Conservation (phyloP, 139 green algal species). For the Chlamydomonas incerta region DNA sequence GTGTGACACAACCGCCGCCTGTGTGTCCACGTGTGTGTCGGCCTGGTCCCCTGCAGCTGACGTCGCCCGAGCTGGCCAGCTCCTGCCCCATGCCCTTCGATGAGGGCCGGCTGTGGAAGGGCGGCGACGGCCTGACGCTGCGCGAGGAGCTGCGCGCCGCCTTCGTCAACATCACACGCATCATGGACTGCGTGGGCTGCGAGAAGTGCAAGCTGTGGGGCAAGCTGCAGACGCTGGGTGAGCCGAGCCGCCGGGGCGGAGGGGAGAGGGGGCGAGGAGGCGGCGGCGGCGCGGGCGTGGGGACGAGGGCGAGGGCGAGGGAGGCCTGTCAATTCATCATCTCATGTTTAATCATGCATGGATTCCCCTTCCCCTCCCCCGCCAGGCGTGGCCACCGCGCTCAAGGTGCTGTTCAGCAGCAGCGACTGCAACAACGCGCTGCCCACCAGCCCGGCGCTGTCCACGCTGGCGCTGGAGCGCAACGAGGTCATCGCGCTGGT, state of each 20-base stretch:
- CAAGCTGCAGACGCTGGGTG: conserved; percentile 97
- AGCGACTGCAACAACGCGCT: conserved; percentile 64
- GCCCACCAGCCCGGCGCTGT: not conserved
- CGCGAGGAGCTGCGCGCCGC: conserved; percentile 74
- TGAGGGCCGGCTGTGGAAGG: conserved; percentile 91
- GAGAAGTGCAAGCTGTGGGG: conserved; percentile 99
- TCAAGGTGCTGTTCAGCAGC: conserved; percentile 95
- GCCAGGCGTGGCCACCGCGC: conserved; percentile 88
- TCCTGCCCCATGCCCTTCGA: conserved; percentile 94
- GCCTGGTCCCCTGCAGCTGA: conserved; percentile 69
- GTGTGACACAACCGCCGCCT: too few relatives aligned
- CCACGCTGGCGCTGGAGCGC: conserved; percentile 79
- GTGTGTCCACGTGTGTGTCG: too few relatives aligned
- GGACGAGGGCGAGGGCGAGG: too few relatives aligned
- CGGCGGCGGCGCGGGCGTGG: too few relatives aligned
- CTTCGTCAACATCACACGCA: conserved; percentile 94
- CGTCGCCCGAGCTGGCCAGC: conserved; percentile 65
- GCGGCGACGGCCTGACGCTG: conserved; percentile 71
- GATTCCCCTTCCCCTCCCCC: too few relatives aligned
- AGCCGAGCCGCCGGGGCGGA: conserved; percentile 1
- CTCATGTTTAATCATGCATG: too few relatives aligned
- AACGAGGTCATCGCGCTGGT: conserved; percentile 97
- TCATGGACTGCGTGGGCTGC: conserved; percentile 99
- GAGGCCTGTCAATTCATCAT: too few relatives aligned
- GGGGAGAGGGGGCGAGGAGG: too few relatives aligned